Evolutionary conservation across 2,329 filamentous ascomycete genomes (phyloP).

Genomic region (Mollisia scopiformis): DNA sequence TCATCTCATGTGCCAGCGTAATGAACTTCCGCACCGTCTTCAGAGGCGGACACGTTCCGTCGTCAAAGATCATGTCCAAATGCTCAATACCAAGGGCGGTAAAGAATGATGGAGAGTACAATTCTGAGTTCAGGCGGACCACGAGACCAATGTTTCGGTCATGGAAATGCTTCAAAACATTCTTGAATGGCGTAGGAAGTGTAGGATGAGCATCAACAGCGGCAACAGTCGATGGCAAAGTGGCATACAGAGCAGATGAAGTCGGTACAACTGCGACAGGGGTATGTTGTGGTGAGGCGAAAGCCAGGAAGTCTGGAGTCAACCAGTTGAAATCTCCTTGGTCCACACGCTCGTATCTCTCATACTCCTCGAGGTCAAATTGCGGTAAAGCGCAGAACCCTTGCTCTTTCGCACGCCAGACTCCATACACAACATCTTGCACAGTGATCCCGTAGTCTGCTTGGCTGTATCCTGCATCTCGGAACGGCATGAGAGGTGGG

Average conservation of each 20-base stretch:
- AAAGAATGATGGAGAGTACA: slow-evolving; percentile 98
- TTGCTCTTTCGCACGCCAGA: slow-evolving; percentile 98
- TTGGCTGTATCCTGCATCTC: slow-evolving; percentile 97
- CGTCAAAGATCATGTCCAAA: slow-evolving; percentile 99
- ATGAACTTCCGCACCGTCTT: slow-evolving; percentile 93
- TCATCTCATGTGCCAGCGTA: slow-evolving; percentile 91
- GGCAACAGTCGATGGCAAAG: slow-evolving; percentile 75
- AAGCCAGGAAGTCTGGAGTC: slow-evolving; percentile 91
- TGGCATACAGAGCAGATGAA: slow-evolving; percentile 72
- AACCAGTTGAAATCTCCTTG: slow-evolving; percentile 99
- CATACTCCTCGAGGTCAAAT: slow-evolving; percentile 97
- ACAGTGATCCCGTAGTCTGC: slow-evolving; percentile 95
- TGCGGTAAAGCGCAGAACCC: slow-evolving; percentile 88
- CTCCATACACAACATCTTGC: slow-evolving; percentile 96
- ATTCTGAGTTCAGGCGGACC: slow-evolving; percentile 90
- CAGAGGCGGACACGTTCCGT: slow-evolving; percentile 91
- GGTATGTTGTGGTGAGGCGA: slow-evolving; percentile 88
- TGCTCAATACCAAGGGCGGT: slow-evolving; percentile 93
- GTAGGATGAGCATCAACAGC: slow-evolving; percentile 71
- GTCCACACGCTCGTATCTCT: slow-evolving; percentile 92
- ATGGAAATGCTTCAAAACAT: slow-evolving; percentile 87
- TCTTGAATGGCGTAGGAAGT: slow-evolving; percentile 89
- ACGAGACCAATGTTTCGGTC: slow-evolving; percentile 90
- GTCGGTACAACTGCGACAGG: slow-evolving; percentile 74
- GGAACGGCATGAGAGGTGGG: slow-evolving; percentile 97